Conservation (phyloP, 257 asterid species). For the Ligustrum vulgare region DNA sequence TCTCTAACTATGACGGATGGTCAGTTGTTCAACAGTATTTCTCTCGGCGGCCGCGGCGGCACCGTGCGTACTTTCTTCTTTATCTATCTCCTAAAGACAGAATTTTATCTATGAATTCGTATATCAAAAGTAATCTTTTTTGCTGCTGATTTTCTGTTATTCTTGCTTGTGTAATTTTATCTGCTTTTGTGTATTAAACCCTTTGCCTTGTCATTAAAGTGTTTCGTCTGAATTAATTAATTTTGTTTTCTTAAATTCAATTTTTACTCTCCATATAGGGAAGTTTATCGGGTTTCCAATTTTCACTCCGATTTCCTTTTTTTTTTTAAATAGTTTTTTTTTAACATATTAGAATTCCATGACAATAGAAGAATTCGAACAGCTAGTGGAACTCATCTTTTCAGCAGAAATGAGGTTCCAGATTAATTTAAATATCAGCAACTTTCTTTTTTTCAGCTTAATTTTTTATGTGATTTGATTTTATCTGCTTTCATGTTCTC, state of each 20-base stretch:
- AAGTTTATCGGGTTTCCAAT: neutral
- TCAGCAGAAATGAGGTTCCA: neutral
- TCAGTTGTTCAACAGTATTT: constrained; percentile 25
- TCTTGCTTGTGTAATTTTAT: neutral
- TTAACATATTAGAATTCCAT: neutral
- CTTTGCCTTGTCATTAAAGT: neutral
- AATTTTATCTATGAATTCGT: neutral
- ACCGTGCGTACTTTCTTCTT: constrained; percentile 13
- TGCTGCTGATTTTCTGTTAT: neutral
- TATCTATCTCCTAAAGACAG: neutral
- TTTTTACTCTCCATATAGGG: neutral
- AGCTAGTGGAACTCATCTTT: neutral
- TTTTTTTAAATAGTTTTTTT: neutral
- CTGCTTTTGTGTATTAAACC: neutral
- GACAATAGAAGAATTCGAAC: neutral
- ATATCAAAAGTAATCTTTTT: neutral
- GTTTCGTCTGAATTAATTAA: neutral
- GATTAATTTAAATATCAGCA: neutral
- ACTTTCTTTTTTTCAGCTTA: neutral
- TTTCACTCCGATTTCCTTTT: neutral
- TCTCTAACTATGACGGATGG: constrained; percentile 27
- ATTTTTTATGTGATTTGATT: neutral
- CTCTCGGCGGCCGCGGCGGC: constrained; percentile 37
- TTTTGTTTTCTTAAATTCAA: no score
- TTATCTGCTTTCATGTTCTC: neutral